Evolutionary conservation across 495 filamentous ascomycete species (phyloP), one percentile per base, ranked within the genome.

Genomic region (Talaromyces borbonicus): DNA sequence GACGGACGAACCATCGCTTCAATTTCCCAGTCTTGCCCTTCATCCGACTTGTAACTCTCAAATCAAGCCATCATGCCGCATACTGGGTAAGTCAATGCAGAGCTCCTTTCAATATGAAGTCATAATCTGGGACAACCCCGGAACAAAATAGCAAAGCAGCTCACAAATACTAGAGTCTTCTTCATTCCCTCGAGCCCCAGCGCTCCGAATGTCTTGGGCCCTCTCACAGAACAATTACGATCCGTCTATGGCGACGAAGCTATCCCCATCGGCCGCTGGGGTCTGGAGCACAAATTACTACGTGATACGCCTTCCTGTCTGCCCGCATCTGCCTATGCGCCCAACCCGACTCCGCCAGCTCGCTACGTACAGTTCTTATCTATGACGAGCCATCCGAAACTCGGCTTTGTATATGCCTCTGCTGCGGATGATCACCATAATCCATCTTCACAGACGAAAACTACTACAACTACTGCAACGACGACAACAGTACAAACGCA

Each of bases 311-410:
- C 63, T 5, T 68, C 67, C 8, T 64, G 67, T 15, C 53, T 73
- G 4, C 61, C 69, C 0, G 46, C 55, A 5, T 56, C 61, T 7
- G 43, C 57, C 22, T 40, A 49, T 19, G 25, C 47, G n/a, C 57
- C 55, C 22, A 59, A 63, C 31, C 51, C 51, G 18, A 50, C 61
- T 26, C 22, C 49, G 12, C 56, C 52, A 12, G 58, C 66, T 3
- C 58, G 65, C 16, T 73, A 66, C 44, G 62, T 71, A 60, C 69
- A 73, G 48, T 67, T 73, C 40, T 63, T 73, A 31, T 66, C 61
- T 5, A 50, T 71, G 30, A 57, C 55, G 16, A 59, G 69, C 45
- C 61, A 67, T 52, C 56, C 63, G 6, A 59, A 56, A 23, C 63
- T 68, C 23, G 67, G 65, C 15, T 72, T 70, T 49, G 59, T 72